Percentiles rank a stretch among this genome's conserved stretches.
Conservation (phyloP, 495 filamentous ascomycete species). For the Clohesyomyces aquaticus region DNA sequence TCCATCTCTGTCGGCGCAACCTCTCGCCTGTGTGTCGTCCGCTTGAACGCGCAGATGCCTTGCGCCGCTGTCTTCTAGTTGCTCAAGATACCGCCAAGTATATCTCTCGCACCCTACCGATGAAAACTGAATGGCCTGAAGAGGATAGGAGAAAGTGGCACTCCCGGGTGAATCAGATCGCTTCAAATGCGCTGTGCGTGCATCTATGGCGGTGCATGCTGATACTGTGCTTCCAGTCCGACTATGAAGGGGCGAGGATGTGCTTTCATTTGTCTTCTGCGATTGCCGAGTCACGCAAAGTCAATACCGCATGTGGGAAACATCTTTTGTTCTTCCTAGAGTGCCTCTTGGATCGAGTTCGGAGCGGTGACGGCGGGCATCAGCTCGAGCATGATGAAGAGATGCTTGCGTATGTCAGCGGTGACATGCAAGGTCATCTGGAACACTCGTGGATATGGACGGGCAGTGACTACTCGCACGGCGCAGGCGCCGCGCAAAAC, state of each 20-base stretch:
- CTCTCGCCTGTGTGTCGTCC: conserved; percentile 71
- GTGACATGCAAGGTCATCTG: conserved; percentile 81
- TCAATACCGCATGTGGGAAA: conserved; percentile 79
- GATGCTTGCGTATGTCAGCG: conserved; percentile 84
- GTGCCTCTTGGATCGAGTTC: conserved; percentile 60
- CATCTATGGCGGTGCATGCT: conserved; percentile 91
- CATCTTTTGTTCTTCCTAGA: conserved; percentile 83
- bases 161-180: conserved; percentile 56
- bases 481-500: conserved; percentile 28
- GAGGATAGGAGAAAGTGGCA: conserved; percentile 49
- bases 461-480: conserved; percentile 56
- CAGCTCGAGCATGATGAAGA: conserved; percentile 81
- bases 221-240: conserved; percentile 73
- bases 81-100: conserved; percentile 77
- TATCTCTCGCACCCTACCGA: conserved; percentile 58
- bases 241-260: conserved; percentile 69
- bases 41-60: conserved; percentile 66
- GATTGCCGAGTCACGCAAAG: conserved; percentile 68
- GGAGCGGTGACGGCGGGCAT: conserved; percentile 54
- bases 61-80: conserved; percentile 75
- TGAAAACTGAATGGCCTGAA: conserved; percentile 8
- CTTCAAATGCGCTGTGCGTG: conserved; percentile 70
- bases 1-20: conserved; percentile 90
- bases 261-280: conserved; percentile 72
- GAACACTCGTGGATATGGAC: conserved; percentile 89